Evolutionary conservation across 805 yeast species (phyloP).

Genomic region (Candida caryicola): DNA sequence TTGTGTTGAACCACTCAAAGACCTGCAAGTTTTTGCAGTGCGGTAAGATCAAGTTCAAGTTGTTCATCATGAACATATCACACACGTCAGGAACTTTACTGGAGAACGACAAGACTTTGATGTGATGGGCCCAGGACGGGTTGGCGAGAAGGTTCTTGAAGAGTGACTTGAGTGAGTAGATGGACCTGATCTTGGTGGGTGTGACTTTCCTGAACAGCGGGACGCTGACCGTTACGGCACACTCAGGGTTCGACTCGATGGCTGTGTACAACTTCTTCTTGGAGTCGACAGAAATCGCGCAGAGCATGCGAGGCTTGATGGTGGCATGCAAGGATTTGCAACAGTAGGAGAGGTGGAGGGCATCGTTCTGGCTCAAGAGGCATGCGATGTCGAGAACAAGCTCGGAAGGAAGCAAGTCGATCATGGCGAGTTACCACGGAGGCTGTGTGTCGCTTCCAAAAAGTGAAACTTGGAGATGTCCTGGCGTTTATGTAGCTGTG

Average conservation of each 20-base stretch:
- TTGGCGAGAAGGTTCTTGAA: slow-evolving; percentile 7
- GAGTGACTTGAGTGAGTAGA: slow-evolving; percentile 12
- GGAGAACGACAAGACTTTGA: slow-evolving; percentile 6
- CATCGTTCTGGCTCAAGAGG: slow-evolving; percentile 11
- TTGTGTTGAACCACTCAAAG: slow-evolving; percentile 7
- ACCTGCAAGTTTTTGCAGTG: slow-evolving; percentile 6
- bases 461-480: too few species aligned
- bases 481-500: too few species aligned
- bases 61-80: slow-evolving; percentile 6
- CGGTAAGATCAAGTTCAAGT: slow-evolving; percentile 5
- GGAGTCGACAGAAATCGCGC: slow-evolving; percentile 9
- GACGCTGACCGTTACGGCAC: background rate
- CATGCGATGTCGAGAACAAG: slow-evolving; percentile 8
- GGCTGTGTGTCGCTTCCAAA: too few species aligned
- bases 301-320: slow-evolving; percentile 7
- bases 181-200: slow-evolving; percentile 7
- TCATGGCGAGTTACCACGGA: too few species aligned
- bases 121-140: slow-evolving; percentile 1
- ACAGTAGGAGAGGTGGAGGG: slow-evolving; percentile 8
- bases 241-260: slow-evolving; percentile 1
- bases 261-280: slow-evolving; percentile 10
- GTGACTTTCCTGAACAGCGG: background rate
- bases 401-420: slow-evolving; percentile 9
- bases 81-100: slow-evolving; percentile 11
- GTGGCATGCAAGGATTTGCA: slow-evolving; percentile 3